A percentile compares a stretch with the other conserved stretches of the same genome.
These are phyloP conservation scores for Stagonosporopsis vannaccii DNA, from an alignment of 2,329 filamentous ascomycete genomes.

Conservation along the genomic window DNA sequence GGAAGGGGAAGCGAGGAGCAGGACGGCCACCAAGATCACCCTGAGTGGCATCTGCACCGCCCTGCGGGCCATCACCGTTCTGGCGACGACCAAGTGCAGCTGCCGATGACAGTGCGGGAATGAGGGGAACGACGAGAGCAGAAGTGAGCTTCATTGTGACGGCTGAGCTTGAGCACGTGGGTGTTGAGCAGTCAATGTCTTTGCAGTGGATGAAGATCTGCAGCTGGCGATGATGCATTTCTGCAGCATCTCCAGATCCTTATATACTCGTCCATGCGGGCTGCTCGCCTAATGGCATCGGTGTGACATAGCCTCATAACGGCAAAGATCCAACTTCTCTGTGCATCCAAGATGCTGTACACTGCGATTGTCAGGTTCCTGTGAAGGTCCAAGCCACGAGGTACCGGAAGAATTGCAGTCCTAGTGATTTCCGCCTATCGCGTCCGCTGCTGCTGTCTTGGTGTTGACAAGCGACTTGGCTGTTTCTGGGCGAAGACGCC, in stretches of 20 bases:
- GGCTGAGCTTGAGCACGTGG: neutral
- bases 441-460: conserved; percentile 10
- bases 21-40: conserved; percentile 33
- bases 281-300: conserved; percentile 4
- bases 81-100: conserved; percentile 32
- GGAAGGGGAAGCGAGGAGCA: conserved; percentile 32
- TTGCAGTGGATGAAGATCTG: conserved; percentile 14
- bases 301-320: conserved; percentile 1
- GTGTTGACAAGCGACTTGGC: conserved; percentile 19
- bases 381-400: conserved; percentile 17
- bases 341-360: conserved; percentile 8
- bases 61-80: conserved; percentile 33
- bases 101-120: conserved; percentile 28
- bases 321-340: conserved; percentile 6
- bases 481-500: conserved; percentile 13
- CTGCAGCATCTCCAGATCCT: conserved; percentile 15
- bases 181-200: conserved; percentile 1
- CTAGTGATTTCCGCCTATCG: conserved; percentile 15
- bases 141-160: conserved; percentile 30
- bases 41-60: conserved; percentile 29
- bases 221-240: conserved; percentile 11
- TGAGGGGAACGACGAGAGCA: conserved; percentile 27
- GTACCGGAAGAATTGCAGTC: conserved; percentile 17
- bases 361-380: conserved; percentile 12
- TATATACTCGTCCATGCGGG: conserved; percentile 15